These are phyloP conservation scores for Conticribra weissflogii DNA, from an alignment of 108 stramenopile species.

Conservation along the genomic window DNA sequence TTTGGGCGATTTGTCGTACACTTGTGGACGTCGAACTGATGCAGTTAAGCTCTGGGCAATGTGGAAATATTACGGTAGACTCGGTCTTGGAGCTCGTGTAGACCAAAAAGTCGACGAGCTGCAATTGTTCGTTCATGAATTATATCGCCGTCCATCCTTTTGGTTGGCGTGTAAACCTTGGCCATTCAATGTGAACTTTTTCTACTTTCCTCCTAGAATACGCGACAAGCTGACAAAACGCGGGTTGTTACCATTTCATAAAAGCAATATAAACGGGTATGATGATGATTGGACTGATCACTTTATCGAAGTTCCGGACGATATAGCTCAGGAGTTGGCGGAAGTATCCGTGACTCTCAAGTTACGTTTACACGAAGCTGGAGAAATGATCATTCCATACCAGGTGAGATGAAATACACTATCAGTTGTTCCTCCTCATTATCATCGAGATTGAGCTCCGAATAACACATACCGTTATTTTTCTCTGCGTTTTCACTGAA, in stretches of 20 bases:
- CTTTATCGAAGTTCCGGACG: conserved; percentile 46
- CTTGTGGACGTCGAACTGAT: conserved; percentile 61
- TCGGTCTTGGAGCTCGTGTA: conserved; percentile 46
- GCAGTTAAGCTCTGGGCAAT: conserved; percentile 56
- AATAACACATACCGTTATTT: no score
- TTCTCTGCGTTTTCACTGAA: no score
- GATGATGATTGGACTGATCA: conserved; percentile 9
- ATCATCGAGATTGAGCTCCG: no score
- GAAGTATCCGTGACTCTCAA: conserved; percentile 54
- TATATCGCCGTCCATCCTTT: conserved; percentile 31
- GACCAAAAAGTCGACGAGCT: conserved; percentile 44
- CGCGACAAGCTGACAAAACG: conserved; percentile 18
- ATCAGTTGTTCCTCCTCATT: not conserved
- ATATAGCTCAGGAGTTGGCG: conserved; percentile 46
- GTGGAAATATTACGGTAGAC: conserved; percentile 50
- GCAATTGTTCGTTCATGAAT: conserved; percentile 31
- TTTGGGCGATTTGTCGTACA: conserved; percentile 58
- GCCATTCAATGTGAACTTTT: conserved; percentile 69
- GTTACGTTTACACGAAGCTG: conserved; percentile 52
- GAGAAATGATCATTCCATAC: conserved; percentile 59
- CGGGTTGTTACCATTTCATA: no score
- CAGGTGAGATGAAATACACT: conserved; percentile 21
- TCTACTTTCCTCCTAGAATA: conserved; percentile 61
- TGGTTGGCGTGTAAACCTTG: conserved; percentile 59
- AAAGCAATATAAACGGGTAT: not conserved